phyloP scores from a whole-genome alignment of 2,329 filamentous ascomycete genomes.

The Nigrospora sphaerica region DNA sequence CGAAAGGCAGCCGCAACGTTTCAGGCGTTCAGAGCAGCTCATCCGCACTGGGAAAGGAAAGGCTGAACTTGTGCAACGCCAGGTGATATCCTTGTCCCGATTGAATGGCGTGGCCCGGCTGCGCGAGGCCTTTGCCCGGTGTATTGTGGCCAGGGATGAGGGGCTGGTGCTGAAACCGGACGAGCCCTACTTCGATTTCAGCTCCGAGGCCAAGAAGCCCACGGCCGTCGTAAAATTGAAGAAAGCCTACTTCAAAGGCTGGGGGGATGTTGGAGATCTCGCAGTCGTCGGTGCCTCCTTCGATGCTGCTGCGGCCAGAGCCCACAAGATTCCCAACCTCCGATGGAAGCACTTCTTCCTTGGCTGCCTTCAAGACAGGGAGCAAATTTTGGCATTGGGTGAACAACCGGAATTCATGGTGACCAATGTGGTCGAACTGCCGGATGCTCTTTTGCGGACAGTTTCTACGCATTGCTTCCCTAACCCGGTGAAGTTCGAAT shows the following conservation, averaged over 20 bases:
- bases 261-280: conserved; percentile 81
- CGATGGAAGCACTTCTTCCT: conserved; percentile 78
- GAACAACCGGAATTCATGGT: conserved; percentile 56
- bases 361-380: conserved; percentile 66
- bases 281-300: conserved; percentile 71
- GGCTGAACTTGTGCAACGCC: conserved; percentile 60
- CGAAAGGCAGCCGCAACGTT: conserved; percentile 49
- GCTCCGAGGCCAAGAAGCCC: conserved; percentile 7
- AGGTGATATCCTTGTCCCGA: conserved; percentile 58
- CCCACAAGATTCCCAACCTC: conserved; percentile 44
- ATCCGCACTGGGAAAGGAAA: conserved; percentile 47
- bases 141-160: conserved; percentile 62
- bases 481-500: conserved; percentile 25
- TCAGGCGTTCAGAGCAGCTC: conserved; percentile 51
- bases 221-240: conserved; percentile 74
- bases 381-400: conserved; percentile 42
- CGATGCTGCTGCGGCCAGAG: conserved; percentile 53
- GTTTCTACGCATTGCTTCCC: conserved; percentile 43
- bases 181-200: conserved; percentile 66
- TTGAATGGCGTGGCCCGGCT: conserved; percentile 45
- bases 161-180: conserved; percentile 77
- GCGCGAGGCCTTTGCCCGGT: conserved; percentile 57
- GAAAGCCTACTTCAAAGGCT: conserved; percentile 71
- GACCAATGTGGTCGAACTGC: conserved; percentile 56
- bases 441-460: conserved; percentile 39